Evolutionary conservation across 768 basidiomycete species (phyloP), one percentile per base, ranked within the genome.

Genomic region (Hypholoma fasciculare): DNA sequence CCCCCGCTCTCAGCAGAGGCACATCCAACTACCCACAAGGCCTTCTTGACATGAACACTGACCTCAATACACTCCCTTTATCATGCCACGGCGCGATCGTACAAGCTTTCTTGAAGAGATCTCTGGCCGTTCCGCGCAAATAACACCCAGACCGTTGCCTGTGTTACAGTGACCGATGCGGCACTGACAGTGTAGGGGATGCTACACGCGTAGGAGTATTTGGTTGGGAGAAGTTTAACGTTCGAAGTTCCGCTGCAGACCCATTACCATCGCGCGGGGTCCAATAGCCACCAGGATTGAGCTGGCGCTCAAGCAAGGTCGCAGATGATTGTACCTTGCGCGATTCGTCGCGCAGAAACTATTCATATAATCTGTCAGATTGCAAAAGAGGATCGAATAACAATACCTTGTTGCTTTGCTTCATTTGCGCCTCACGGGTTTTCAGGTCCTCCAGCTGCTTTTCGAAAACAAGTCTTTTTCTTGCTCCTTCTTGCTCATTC

Each of bases 261-360:
- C 61, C 61, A 42, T 72, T 75, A 20, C 74, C 65, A 44, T 78
- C 77, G 43, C 78, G 76, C 23, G 82, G 76, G 1, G 82, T 79
- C 95, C 95, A 98, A 72, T 96, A 98, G 17, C 96, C 94, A 19
- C 96, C 96, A 0, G 96, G 94, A 69, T 92, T 93, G 26, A 96
- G 85, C 65, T 96, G 93, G 48, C 87, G 83, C 67, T 98, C 96
- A 27, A 98, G 78, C 27, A 98, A 71, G 1, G 94, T 89, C 42
- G 91, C 92, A 17, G 95, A 96, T 1, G 90, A 92, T 71, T 98
- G 97, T 2, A 99, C 88, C 71, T 98, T 98, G 42, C 94, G 88
- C 47, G 98, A 74, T 69, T 99, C 96, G 52, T 98, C 97, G 9
- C 96, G 88, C 14, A 98, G 77, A 0, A 86, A 92, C 92, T 96